phyloP scores from a whole-genome alignment of 1,284 basidiomycete species.

The Sparassis latifolia region DNA sequence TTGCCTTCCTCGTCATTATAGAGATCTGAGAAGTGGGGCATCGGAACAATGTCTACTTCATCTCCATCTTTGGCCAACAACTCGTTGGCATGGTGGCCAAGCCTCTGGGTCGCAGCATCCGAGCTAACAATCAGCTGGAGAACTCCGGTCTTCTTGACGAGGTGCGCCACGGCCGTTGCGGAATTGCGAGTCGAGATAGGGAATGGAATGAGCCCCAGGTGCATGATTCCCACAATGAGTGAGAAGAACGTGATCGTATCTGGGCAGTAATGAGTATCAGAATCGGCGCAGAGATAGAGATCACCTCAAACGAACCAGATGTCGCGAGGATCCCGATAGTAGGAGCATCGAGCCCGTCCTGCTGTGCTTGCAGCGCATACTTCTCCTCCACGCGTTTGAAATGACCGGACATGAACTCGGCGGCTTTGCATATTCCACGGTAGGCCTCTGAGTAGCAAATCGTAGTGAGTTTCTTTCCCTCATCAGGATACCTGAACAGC shows the following conservation, averaged over 20 bases:
- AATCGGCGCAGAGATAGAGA: neutral
- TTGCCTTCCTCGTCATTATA: too few species aligned
- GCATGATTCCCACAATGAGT: slow-evolving; percentile 19
- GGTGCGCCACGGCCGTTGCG: slow-evolving; percentile 26
- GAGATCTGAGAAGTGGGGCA: too few species aligned
- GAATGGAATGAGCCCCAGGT: slow-evolving; percentile 24
- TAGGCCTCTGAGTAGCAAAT: slow-evolving; percentile 24
- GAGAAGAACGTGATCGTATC: slow-evolving; percentile 27
- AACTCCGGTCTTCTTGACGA: slow-evolving; percentile 23
- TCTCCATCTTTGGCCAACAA: too few species aligned
- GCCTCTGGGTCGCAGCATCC: too few species aligned
- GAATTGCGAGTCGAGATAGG: slow-evolving; percentile 35
- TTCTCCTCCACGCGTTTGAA: neutral
- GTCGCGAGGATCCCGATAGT: slow-evolving; percentile 1
- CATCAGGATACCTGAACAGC: slow-evolving; percentile 26
- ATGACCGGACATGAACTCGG: neutral
- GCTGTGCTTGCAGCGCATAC: neutral
- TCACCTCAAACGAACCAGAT: neutral
- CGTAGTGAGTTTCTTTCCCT: slow-evolving; percentile 10
- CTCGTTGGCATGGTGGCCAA: too few species aligned
- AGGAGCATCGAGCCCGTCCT: neutral
- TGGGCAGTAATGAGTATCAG: slow-evolving; percentile 1
- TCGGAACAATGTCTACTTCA: too few species aligned
- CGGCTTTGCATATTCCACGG: slow-evolving; percentile 5
- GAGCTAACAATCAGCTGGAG: too few species aligned